These are phyloP conservation scores for Eucalyptus urophylla DNA, from an alignment of 345 rosid genomes.

Conservation along the genomic window DNA sequence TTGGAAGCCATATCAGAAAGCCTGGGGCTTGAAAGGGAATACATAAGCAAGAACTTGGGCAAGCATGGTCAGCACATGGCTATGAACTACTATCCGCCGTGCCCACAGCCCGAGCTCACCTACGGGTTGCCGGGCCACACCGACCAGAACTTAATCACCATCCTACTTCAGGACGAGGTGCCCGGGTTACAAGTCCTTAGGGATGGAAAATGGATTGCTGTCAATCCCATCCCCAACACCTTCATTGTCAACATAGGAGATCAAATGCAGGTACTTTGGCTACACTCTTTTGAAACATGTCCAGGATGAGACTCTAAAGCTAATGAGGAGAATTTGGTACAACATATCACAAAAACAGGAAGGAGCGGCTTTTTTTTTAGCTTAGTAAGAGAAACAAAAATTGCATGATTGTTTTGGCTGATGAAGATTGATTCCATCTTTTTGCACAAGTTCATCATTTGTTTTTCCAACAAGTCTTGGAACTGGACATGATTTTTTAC, in stretches of 20 bases:
- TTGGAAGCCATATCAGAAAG: constrained; percentile 77
- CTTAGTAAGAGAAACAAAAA: neutral
- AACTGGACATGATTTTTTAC: neutral
- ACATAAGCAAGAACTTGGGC: constrained; percentile 18
- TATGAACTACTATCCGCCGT: constrained; percentile 72
- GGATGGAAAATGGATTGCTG: constrained; percentile 54
- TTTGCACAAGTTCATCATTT: neutral
- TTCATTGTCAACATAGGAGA: constrained; percentile 62
- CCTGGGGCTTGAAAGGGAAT: constrained; percentile 40
- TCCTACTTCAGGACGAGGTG: constrained; percentile 73
- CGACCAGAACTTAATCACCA: constrained; percentile 51
- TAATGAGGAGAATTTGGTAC: neutral
- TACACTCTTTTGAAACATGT: neutral
- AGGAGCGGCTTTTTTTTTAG: neutral
- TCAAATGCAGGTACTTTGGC: constrained; percentile 45
- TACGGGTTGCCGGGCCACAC: constrained; percentile 69
- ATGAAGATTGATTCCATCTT: neutral
- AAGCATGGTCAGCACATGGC: constrained; percentile 77
- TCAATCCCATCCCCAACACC: constrained; percentile 52
- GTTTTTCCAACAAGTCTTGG: neutral
- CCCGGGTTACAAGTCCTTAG: constrained; percentile 59
- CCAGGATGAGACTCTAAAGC: neutral
- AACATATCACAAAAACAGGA: neutral
- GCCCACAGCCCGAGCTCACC: constrained; percentile 74
- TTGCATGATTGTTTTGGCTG: neutral